These are phyloP conservation scores for Diaporthe velutina DNA, from an alignment of 2,329 filamentous ascomycete genomes.

Conservation along the genomic window DNA sequence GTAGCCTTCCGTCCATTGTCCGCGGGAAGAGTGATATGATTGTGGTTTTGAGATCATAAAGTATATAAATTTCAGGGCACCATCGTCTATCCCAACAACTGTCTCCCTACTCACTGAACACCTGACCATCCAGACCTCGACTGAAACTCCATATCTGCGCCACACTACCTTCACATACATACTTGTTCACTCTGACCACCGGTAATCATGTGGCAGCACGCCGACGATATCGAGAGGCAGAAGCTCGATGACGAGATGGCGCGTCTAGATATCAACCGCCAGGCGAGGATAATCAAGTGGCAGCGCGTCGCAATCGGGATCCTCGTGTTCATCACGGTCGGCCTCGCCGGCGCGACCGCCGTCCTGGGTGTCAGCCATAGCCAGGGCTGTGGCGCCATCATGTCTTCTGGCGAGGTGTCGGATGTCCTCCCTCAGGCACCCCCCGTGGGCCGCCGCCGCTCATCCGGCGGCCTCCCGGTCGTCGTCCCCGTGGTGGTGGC, in stretches of 20 bases:
- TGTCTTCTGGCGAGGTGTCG: background rate
- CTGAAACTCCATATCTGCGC: background rate
- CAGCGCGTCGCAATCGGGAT: background rate
- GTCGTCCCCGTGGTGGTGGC: background rate
- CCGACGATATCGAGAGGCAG: background rate
- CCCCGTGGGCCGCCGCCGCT: background rate
- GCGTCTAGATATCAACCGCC: too few species aligned
- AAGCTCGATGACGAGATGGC: too few species aligned
- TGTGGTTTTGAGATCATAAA: background rate
- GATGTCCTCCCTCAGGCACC: background rate
- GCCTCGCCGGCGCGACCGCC: background rate
- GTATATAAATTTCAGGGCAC: background rate
- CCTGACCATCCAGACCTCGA: background rate
- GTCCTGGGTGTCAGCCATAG: background rate
- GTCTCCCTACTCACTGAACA: background rate
- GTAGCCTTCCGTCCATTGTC: background rate
- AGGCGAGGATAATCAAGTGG: background rate
- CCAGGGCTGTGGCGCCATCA: background rate
- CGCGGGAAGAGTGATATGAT: background rate
- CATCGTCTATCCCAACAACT: background rate
- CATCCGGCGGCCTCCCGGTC: background rate
- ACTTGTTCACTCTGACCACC: background rate
- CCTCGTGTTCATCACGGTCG: background rate
- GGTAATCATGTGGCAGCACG: background rate
- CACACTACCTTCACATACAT: background rate